These are phyloP conservation scores for Henningerozyma blattae DNA, from an alignment of 805 yeast species.

Conservation along the genomic window DNA sequence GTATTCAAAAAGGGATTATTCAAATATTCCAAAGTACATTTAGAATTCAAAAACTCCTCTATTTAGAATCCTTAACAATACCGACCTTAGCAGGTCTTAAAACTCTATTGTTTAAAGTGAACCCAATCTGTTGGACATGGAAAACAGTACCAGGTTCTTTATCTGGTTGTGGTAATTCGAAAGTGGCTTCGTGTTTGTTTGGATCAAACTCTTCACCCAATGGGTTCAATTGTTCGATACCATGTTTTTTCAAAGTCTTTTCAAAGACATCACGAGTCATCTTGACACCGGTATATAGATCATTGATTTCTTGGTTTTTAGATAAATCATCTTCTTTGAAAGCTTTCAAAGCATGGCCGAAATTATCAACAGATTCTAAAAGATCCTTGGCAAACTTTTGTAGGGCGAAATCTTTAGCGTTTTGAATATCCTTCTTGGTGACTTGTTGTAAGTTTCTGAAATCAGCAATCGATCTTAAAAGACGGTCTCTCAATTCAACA, in stretches of 20 bases:
- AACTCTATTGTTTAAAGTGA: constrained; percentile 74
- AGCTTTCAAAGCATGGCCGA: constrained; percentile 70
- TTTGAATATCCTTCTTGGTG: constrained; percentile 75
- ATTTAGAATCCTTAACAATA: constrained; percentile 49
- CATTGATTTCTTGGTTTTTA: constrained; percentile 51
- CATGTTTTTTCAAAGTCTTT: constrained; percentile 71
- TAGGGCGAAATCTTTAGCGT: constrained; percentile 80
- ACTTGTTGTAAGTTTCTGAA: constrained; percentile 87
- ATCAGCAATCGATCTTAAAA: constrained; percentile 78
- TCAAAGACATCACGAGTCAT: constrained; percentile 84
- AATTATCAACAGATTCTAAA: constrained; percentile 81
- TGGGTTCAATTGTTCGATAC: constrained; percentile 71
- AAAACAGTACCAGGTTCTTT: constrained; percentile 88
- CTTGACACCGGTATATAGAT: constrained; percentile 75
- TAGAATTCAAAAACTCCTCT: no score
- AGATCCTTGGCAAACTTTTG: constrained; percentile 87
- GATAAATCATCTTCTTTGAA: constrained; percentile 52
- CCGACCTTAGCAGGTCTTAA: constrained; percentile 95
- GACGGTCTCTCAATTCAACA: constrained; percentile 73
- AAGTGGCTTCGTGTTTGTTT: constrained; percentile 84
- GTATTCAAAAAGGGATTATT: no score
- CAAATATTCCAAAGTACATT: no score
- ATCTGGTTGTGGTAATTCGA: constrained; percentile 75
- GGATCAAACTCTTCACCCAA: constrained; percentile 82
- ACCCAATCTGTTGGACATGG: constrained; percentile 87